A percentile compares a stretch with the other conserved stretches of the same genome.
Conservation (phyloP, 352 stramenopile genomes). For the Pythium aquatile region DNA sequence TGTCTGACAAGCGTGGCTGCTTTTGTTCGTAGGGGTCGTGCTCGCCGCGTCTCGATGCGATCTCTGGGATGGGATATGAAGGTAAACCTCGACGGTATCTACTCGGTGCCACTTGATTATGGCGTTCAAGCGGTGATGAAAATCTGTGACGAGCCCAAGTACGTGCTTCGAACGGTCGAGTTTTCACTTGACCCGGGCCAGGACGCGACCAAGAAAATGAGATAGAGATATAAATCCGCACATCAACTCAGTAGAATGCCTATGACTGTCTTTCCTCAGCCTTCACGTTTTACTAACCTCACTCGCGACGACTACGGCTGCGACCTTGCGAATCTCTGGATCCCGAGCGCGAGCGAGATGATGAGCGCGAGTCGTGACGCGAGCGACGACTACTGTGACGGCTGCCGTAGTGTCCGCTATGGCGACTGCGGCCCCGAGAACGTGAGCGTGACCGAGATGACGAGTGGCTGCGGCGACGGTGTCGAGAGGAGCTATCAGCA, state of each 20-base stretch:
- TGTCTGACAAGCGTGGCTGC: not conserved
- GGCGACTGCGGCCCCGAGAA: slow-evolving; percentile 15
- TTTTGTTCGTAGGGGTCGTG: slow-evolving; percentile 51
- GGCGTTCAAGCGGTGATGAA: slow-evolving; percentile 90
- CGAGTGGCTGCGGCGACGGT: slow-evolving; percentile 4
- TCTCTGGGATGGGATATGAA: slow-evolving; percentile 90
- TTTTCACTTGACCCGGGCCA: slow-evolving; percentile 36
- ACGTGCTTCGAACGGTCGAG: slow-evolving; percentile 81
- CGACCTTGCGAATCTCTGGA: slow-evolving; percentile 26
- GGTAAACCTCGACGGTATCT: slow-evolving; percentile 86
- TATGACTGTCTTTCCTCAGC: not conserved
- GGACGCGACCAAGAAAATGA: slow-evolving; percentile 18
- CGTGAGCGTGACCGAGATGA: slow-evolving; percentile 37
- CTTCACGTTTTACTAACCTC: not conserved
- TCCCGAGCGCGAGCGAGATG: slow-evolving; percentile 24
- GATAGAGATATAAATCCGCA: slow-evolving; percentile 15
- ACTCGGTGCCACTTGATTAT: slow-evolving; percentile 86
- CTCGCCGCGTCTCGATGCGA: slow-evolving; percentile 82
- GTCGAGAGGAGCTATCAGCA: not conserved
- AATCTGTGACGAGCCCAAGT: slow-evolving; percentile 84
- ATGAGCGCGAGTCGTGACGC: slow-evolving; percentile 36
- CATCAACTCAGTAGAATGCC: slow-evolving; percentile 7
- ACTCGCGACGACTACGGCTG: not conserved
- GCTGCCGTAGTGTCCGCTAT: not conserved
- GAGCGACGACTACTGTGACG: slow-evolving; percentile 17